A percentile compares a stretch with the other conserved stretches of the same genome.
Evolutionary conservation across 2,329 filamentous ascomycete genomes (phyloP).

Genomic region (Verticillium nonalfalfae): DNA sequence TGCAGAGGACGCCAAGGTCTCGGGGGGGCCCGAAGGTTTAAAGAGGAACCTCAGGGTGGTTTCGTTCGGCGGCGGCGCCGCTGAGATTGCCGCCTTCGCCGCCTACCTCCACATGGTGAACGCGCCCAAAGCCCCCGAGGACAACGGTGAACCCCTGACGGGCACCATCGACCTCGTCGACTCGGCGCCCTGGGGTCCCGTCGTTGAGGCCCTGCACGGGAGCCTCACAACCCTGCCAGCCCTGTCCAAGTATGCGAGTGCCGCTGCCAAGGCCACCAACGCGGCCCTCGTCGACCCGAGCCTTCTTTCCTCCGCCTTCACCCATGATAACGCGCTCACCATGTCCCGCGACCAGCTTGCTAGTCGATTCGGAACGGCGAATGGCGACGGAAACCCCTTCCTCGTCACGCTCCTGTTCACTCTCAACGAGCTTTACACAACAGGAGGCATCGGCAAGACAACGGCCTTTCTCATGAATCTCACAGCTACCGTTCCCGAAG

Average conservation of each 20-base stretch:
- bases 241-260: conserved; percentile 47
- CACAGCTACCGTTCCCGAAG: conserved; percentile 48
- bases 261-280: conserved; percentile 36
- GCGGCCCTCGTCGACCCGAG: conserved; percentile 31
- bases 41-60: conserved; percentile 29
- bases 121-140: neutral
- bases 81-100: conserved; percentile 53
- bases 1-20: neutral
- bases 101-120: conserved; percentile 27
- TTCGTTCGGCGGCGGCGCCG: conserved; percentile 51
- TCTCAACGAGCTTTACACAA: conserved; percentile 87
- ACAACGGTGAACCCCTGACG: neutral
- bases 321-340: conserved; percentile 41
- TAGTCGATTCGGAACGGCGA: conserved; percentile 16
- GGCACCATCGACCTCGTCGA: conserved; percentile 64
- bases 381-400: conserved; percentile 22
- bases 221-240: conserved; percentile 46
- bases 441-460: conserved; percentile 64
- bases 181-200: conserved; percentile 68
- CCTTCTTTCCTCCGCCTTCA: conserved; percentile 33
- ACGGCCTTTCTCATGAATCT: conserved; percentile 70
- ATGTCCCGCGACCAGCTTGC: conserved; percentile 27
- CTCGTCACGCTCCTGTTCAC: conserved; percentile 88
- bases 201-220: conserved; percentile 52
- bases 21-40: neutral